Evolutionary conservation across 306 rosid species (phyloP).

Genomic region (Rosa multiflora): DNA sequence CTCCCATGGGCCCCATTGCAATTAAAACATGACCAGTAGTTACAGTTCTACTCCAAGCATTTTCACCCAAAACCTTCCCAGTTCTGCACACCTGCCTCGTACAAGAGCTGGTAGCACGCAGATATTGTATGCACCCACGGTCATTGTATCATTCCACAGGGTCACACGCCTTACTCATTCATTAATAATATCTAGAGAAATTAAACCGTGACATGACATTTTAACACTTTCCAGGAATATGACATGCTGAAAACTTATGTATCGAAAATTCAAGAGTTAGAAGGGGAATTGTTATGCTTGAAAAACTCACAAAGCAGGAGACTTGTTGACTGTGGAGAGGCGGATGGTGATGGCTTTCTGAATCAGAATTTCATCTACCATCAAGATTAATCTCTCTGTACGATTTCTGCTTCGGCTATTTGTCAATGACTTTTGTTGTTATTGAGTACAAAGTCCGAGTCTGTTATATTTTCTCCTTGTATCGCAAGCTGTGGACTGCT

Average conservation of each 20-base stretch:
- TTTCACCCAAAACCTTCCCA: neutral
- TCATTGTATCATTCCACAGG: neutral
- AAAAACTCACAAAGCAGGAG: constrained; percentile 45
- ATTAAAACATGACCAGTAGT: neutral
- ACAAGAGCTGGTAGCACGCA: neutral
- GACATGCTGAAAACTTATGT: constrained; percentile 67
- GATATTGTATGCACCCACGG: neutral
- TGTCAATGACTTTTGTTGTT: constrained; percentile 4
- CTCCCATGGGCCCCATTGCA: neutral
- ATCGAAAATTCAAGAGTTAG: constrained; percentile 79
- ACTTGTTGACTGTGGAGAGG: constrained; percentile 57
- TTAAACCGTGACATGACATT: constrained; percentile 15
- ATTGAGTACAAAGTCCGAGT: neutral
- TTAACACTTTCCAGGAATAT: constrained; percentile 54
- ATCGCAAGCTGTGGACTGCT: neutral
- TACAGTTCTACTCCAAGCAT: neutral
- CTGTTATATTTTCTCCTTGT: neutral
- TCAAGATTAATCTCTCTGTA: neutral
- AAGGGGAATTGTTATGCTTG: constrained; percentile 54
- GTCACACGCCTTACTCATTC: neutral
- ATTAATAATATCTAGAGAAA: neutral
- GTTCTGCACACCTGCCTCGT: neutral
- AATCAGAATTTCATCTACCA: neutral
- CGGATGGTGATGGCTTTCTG: constrained; percentile 48
- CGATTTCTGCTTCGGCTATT: neutral